A percentile compares a stretch with the other conserved stretches of the same genome.
Evolutionary conservation across 2,329 filamentous ascomycete genomes (phyloP).

Genomic region (Bipolaris gigantea): DNA sequence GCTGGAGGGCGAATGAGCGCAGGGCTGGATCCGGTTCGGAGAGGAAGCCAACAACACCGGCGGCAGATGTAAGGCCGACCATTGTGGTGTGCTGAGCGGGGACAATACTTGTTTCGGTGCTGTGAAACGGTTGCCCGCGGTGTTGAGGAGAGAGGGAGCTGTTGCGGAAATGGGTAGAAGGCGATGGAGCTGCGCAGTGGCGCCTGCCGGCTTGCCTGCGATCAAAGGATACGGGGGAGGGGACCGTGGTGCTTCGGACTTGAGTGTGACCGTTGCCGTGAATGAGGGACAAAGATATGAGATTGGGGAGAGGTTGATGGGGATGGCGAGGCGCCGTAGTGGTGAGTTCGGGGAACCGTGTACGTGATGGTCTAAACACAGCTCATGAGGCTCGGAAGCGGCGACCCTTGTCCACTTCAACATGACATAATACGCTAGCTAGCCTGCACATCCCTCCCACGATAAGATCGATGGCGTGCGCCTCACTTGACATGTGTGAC

Average conservation of each 20-base stretch:
- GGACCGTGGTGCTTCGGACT: conserved; percentile 17
- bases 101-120: conserved; percentile 13
- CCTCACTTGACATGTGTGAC: neutral
- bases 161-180: conserved; percentile 41
- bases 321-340: conserved; percentile 37
- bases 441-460: conserved; percentile 11
- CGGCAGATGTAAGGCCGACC: conserved; percentile 92
- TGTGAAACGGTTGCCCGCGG: conserved; percentile 20
- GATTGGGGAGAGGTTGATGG: conserved; percentile 31
- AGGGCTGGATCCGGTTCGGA: conserved; percentile 93
- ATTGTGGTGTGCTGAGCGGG: conserved; percentile 54
- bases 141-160: conserved; percentile 26
- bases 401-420: conserved; percentile 19
- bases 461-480: conserved; percentile 11
- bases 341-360: conserved; percentile 29
- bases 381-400: conserved; percentile 25
- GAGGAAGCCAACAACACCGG: conserved; percentile 91
- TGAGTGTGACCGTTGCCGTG: conserved; percentile 19
- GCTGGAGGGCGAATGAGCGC: conserved; percentile 91
- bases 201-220: conserved; percentile 27
- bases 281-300: conserved; percentile 38
- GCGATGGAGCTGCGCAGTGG: conserved; percentile 43
- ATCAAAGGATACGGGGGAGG: conserved; percentile 4
- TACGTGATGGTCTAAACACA: conserved; percentile 32
- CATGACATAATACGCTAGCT: conserved; percentile 24